These are phyloP conservation scores for Meyerozyma guilliermondii DNA, from an alignment of 1,139 yeast genomes.

Conservation along the genomic window DNA sequence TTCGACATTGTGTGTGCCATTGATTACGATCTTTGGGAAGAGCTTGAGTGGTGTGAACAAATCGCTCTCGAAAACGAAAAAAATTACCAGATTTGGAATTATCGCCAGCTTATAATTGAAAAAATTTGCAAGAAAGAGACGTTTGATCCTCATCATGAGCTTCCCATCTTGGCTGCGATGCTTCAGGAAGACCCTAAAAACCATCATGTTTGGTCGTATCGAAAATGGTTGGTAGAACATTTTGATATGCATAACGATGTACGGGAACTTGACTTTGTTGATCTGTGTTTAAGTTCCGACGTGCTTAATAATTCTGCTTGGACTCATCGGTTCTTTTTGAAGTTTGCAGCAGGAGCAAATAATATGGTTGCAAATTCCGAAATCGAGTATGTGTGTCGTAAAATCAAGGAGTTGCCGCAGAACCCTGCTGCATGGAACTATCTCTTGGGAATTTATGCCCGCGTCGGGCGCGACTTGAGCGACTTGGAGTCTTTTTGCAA, in stretches of 20 bases:
- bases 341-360: conserved; percentile 20
- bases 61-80: conserved; percentile 75
- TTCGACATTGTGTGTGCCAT: conserved; percentile 47
- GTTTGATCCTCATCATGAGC: conserved; percentile 51
- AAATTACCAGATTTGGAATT: conserved; percentile 96
- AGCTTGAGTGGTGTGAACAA: conserved; percentile 73
- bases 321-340: conserved; percentile 74
- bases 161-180: conserved; percentile 60
- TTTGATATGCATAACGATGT: conserved; percentile 41
- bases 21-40: conserved; percentile 33
- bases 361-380: conserved; percentile 23
- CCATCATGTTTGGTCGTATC: conserved; percentile 94
- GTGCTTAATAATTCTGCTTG: conserved; percentile 91
- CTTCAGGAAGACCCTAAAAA: conserved; percentile 77
- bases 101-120: conserved; percentile 60
- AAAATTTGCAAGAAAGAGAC: conserved; percentile 18
- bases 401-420: conserved; percentile 63
- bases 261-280: conserved; percentile 51
- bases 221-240: conserved; percentile 69
- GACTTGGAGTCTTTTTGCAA: conserved; percentile 42
- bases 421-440: conserved; percentile 91
- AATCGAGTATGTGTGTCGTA: conserved; percentile 37
- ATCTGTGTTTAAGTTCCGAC: conserved; percentile 52
- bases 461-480: conserved; percentile 20
- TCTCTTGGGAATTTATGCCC: conserved; percentile 53